A percentile compares a stretch with the other conserved stretches of the same genome.
Conservation (phyloP, 2,329 filamentous ascomycete genomes). For the Biscogniauxia mediterranea region DNA sequence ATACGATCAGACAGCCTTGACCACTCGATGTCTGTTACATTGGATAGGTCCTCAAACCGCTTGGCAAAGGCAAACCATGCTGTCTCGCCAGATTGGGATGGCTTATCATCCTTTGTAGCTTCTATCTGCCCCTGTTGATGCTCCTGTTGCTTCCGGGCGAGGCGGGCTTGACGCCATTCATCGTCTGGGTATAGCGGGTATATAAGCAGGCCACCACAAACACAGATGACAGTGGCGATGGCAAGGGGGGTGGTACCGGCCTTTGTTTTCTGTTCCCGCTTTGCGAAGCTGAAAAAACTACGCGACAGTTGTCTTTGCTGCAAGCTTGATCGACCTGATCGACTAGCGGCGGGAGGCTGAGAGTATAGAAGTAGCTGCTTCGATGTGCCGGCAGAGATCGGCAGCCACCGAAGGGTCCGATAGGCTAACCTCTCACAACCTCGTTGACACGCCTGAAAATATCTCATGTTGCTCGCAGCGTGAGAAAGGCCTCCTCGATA, state of each 20-base stretch:
- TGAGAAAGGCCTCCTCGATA: slow-evolving; percentile 11
- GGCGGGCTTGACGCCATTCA: slow-evolving; percentile 28
- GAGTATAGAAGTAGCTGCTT: background rate
- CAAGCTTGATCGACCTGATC: slow-evolving; percentile 4
- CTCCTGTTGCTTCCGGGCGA: slow-evolving; percentile 14
- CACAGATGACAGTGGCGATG: slow-evolving; percentile 31
- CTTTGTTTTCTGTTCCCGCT: slow-evolving; percentile 18
- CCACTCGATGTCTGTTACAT: slow-evolving; percentile 56
- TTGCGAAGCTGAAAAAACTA: slow-evolving; percentile 27
- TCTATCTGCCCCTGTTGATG: slow-evolving; percentile 2
- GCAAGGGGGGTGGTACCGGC: slow-evolving; percentile 29
- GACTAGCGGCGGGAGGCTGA: slow-evolving; percentile 1
- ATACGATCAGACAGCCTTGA: slow-evolving; percentile 55
- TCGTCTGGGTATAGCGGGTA: slow-evolving; percentile 41
- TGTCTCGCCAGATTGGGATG: slow-evolving; percentile 21
- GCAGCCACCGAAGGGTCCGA: slow-evolving; percentile 11
- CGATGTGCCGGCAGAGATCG: slow-evolving; percentile 11
- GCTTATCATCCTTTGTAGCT: slow-evolving; percentile 12
- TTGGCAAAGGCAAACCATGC: slow-evolving; percentile 50
- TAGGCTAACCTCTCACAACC: slow-evolving; percentile 13
- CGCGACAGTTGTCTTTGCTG: slow-evolving; percentile 21
- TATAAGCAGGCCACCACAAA: slow-evolving; percentile 37
- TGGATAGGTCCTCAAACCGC: slow-evolving; percentile 53
- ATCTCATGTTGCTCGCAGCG: slow-evolving; percentile 17
- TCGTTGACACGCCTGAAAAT: slow-evolving; percentile 16